These are phyloP conservation scores for Dicorynia guianensis DNA, from an alignment of 306 rosid species.

Conservation along the genomic window DNA sequence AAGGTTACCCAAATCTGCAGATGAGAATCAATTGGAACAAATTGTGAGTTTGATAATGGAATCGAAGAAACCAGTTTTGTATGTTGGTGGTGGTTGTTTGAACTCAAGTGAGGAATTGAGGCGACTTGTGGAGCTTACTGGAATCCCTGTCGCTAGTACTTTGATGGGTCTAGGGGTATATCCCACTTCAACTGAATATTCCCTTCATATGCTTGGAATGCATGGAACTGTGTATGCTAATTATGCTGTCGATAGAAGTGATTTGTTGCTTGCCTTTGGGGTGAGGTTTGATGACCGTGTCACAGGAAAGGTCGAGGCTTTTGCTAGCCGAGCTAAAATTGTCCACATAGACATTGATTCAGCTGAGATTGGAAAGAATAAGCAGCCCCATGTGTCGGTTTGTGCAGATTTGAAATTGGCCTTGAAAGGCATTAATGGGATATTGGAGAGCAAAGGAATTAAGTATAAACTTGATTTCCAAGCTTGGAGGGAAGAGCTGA, in stretches of 20 bases:
- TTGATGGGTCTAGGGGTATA: conserved; percentile 87
- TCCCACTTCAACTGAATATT: conserved; percentile 53
- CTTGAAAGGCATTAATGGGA: conserved; percentile 62
- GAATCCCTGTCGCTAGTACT: conserved; percentile 86
- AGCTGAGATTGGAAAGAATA: conserved; percentile 96
- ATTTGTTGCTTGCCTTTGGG: conserved; percentile 87
- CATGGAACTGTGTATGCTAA: conserved; percentile 94
- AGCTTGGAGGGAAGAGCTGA: conserved; percentile 78
- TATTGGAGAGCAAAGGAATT: conserved; percentile 51
- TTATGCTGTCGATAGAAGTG: conserved; percentile 81
- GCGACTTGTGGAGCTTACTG: conserved; percentile 69
- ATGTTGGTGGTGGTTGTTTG: conserved; percentile 90
- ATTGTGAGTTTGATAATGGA: conserved; percentile 64
- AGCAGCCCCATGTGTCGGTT: conserved; percentile 77
- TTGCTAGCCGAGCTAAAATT: conserved; percentile 88
- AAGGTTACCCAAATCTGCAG: conserved; percentile 67
- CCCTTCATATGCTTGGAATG: conserved; percentile 94
- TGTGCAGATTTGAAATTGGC: conserved; percentile 84
- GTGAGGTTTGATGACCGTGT: conserved; percentile 97
- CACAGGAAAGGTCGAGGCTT: conserved; percentile 86
- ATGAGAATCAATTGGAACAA: conserved; percentile 55
- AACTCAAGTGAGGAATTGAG: conserved; percentile 72
- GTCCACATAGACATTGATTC: conserved; percentile 93
- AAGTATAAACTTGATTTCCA: conserved; percentile 57
- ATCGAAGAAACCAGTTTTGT: conserved; percentile 76